phyloP scores from a whole-genome alignment of 495 filamentous ascomycete species.

The Podospora conica region DNA sequence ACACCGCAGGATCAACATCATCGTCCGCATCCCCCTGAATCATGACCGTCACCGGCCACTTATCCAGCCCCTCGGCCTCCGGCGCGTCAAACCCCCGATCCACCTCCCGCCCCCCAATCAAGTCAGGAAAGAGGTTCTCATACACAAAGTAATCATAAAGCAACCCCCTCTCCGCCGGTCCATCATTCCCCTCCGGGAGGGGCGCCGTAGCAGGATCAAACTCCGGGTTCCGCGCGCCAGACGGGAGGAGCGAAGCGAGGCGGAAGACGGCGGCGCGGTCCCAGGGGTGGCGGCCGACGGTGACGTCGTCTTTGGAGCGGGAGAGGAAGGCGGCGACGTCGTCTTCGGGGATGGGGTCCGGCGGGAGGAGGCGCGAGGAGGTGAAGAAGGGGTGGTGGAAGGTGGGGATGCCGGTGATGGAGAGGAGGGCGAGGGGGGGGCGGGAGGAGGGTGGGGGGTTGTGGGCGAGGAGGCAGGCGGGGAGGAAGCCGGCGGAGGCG shows the following conservation, averaged over 20 bases:
- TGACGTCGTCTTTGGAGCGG: neutral
- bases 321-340: constrained; percentile 10
- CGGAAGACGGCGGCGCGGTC: constrained; percentile 2
- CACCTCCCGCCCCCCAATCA: constrained; percentile 6
- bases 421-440: constrained; percentile 18
- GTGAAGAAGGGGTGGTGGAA: constrained; percentile 24
- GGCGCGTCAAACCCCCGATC: constrained; percentile 19
- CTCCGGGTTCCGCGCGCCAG: constrained; percentile 8
- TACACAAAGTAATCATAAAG: constrained; percentile 21
- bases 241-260: constrained; percentile 7
- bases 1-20: constrained; percentile 14
- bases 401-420: constrained; percentile 24
- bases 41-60: constrained; percentile 21
- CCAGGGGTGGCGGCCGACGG: constrained; percentile 5
- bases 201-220: neutral
- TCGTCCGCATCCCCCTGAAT: constrained; percentile 19
- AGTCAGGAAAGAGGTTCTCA: constrained; percentile 11
- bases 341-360: constrained; percentile 14
- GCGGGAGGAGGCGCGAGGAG: constrained; percentile 12
- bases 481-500: constrained; percentile 22
- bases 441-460: constrained; percentile 13
- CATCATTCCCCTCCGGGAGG: neutral
- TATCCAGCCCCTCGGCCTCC: neutral
- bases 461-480: constrained; percentile 17
- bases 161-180: constrained; percentile 4